phyloP scores from a whole-genome alignment of 2,329 filamentous ascomycete genomes.

The Microsporum audouinii region DNA sequence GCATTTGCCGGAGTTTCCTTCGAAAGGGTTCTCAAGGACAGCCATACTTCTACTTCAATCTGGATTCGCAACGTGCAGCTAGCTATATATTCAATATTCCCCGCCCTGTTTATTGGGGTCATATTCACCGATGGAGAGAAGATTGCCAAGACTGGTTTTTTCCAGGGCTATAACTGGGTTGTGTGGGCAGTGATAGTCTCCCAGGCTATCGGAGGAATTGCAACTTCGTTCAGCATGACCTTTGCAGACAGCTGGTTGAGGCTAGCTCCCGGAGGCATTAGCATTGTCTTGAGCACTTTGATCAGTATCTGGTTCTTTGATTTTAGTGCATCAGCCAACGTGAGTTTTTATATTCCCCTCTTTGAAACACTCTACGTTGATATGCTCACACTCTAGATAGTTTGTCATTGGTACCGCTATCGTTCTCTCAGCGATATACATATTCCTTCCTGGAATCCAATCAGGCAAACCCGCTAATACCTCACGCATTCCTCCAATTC shows the following conservation, averaged over 20 bases:
- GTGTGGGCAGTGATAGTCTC: constrained; percentile 78
- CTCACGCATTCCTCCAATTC: constrained; percentile 39
- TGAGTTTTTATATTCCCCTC: constrained; percentile 39
- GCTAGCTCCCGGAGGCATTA: constrained; percentile 87
- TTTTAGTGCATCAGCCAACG: constrained; percentile 58
- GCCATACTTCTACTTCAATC: constrained; percentile 60
- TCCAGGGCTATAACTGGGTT: constrained; percentile 83
- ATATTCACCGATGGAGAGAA: constrained; percentile 75
- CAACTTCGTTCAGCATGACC: constrained; percentile 71
- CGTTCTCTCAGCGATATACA: constrained; percentile 70
- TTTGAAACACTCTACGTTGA: background rate
- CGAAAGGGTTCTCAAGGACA: constrained; percentile 81
- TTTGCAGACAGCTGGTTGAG: constrained; percentile 84
- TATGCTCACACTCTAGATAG: constrained; percentile 36
- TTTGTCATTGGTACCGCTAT: constrained; percentile 69
- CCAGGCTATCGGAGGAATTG: constrained; percentile 72
- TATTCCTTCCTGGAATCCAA: constrained; percentile 46
- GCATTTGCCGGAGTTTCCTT: constrained; percentile 62
- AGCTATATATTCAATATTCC: constrained; percentile 86
- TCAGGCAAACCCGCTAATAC: constrained; percentile 34
- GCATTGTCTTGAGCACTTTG: constrained; percentile 75
- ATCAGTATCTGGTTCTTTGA: constrained; percentile 80
- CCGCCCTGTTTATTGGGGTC: constrained; percentile 75
- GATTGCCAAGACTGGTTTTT: constrained; percentile 77
- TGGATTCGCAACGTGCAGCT: constrained; percentile 95